Evolutionary conservation across 1,139 yeast genomes (phyloP), one percentile per base, ranked within the genome.

Genomic region (Lodderomyces orthopsilosis): DNA sequence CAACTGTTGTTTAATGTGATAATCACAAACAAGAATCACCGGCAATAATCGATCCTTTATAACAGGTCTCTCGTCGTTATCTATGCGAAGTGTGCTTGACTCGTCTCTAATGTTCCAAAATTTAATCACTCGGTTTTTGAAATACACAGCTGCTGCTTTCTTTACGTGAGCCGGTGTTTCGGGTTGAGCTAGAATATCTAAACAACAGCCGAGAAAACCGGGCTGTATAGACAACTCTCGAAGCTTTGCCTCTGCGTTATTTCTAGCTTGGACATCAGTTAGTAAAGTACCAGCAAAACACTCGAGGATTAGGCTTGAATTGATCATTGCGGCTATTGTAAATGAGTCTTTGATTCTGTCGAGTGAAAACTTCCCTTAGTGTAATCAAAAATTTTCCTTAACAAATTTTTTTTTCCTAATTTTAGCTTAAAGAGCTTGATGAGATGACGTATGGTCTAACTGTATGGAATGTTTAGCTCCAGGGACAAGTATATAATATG

Each of bases 251-350:
- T 91, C 98, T 0, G 96, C 94, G 40, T 78, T 77, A 46, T 69
- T 73, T 55, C 96, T 79, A 23, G 76, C 67, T 17, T 63, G 60
- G 44, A 77, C 84, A 56, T 85, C 83, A 0, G 89, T 81, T 53
- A 81, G 83, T 40, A 91, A 73, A 1, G 98, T 89, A 14, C 88
- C 91, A 27, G 85, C 79, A 59, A 93, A 90, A 63, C 95, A 86
- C 54, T 79, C 81, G 58, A 87, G 81, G 38, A 89, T 72, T 14
- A 75, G 69, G 49, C 74, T 67, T 23, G 81, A 79, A 62, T 88
- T 90, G 94, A 88, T 87, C 19, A 15, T 30, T 15, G 34, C 15
- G 19, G 34, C 12, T 10, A 15, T 30, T 8, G 5, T 24, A 24
- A n/a, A n/a, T n/a, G n/a, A n/a, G n/a, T n/a, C n/a, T n/a, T n/a